phyloP scores from a whole-genome alignment of 2,329 filamentous ascomycete genomes.

The Botrytis porri region DNA sequence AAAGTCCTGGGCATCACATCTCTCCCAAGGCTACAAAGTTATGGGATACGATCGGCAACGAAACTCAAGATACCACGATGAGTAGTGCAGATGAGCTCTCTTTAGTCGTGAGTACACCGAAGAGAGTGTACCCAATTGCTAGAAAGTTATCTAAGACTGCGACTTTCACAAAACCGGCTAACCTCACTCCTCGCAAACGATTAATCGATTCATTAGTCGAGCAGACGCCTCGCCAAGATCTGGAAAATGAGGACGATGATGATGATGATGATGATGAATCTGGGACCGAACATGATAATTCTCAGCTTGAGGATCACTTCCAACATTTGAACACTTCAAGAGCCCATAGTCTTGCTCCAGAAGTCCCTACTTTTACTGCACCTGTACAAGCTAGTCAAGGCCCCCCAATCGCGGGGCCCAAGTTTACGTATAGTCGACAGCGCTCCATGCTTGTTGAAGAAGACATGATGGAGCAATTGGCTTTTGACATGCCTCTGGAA shows the following conservation, averaged over 20 bases:
- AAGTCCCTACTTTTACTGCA: constrained; percentile 14
- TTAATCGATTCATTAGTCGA: constrained; percentile 39
- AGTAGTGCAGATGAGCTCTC: constrained; percentile 14
- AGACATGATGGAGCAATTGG: constrained; percentile 35
- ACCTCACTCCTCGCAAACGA: constrained; percentile 29
- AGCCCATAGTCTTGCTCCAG: constrained; percentile 25
- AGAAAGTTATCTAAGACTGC: constrained; percentile 22
- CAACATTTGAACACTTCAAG: constrained; percentile 17
- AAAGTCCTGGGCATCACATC: neutral
- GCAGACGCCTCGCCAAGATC: constrained; percentile 27
- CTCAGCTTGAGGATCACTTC: constrained; percentile 17
- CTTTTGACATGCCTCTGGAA: constrained; percentile 33
- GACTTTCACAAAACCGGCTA: constrained; percentile 24
- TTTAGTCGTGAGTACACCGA: neutral
- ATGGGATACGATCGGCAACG: constrained; percentile 23
- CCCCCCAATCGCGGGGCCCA: constrained; percentile 35
- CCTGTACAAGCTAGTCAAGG: constrained; percentile 28
- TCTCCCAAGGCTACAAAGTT: constrained; percentile 34
- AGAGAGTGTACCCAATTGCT: neutral
- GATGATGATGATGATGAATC: constrained; percentile 7
- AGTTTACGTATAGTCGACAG: constrained; percentile 38
- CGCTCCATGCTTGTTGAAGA: constrained; percentile 39
- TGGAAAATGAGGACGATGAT: constrained; percentile 21
- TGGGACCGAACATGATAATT: constrained; percentile 17
- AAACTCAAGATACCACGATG: neutral